These are phyloP conservation scores for Allantophomopsis cytisporea DNA, from an alignment of 2,329 filamentous ascomycete genomes.

Conservation along the genomic window DNA sequence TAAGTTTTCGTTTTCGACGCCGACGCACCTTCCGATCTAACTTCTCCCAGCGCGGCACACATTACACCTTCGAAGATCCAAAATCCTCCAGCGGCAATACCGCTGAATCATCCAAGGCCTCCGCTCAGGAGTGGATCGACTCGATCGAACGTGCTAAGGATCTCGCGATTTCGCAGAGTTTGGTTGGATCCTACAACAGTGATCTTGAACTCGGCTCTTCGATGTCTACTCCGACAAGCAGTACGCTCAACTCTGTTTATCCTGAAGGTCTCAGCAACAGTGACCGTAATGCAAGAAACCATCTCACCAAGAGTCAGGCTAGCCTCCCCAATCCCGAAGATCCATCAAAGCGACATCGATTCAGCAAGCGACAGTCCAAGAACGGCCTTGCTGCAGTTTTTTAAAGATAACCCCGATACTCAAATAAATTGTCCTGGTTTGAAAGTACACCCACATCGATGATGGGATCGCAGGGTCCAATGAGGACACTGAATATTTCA, in stretches of 20 bases:
- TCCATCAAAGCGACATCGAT: constrained; percentile 46
- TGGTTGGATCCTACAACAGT: constrained; percentile 48
- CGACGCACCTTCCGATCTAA: background rate
- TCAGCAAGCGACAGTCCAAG: constrained; percentile 88
- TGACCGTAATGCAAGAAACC: constrained; percentile 40
- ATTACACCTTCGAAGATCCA: constrained; percentile 88
- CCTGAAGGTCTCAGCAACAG: constrained; percentile 34
- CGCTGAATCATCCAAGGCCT: constrained; percentile 48
- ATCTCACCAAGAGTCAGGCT: constrained; percentile 44
- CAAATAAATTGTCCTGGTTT: background rate
- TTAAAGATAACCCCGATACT: constrained; percentile 23
- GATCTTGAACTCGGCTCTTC: constrained; percentile 58
- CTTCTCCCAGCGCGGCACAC: constrained; percentile 55
- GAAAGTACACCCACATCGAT: background rate
- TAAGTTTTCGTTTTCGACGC: constrained; percentile 38
- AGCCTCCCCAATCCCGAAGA: constrained; percentile 30
- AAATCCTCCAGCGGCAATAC: constrained; percentile 50
- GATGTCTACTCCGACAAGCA: constrained; percentile 62
- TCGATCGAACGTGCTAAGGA: constrained; percentile 77
- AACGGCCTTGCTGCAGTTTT: constrained; percentile 88
- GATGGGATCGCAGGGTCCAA: background rate
- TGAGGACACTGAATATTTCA: constrained; percentile 4
- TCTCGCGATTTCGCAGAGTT: constrained; percentile 62
- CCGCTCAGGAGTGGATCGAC: constrained; percentile 86
- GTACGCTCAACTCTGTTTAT: constrained; percentile 46